phyloP scores from a whole-genome alignment of 768 basidiomycete species.

The Russula sp. region DNA sequence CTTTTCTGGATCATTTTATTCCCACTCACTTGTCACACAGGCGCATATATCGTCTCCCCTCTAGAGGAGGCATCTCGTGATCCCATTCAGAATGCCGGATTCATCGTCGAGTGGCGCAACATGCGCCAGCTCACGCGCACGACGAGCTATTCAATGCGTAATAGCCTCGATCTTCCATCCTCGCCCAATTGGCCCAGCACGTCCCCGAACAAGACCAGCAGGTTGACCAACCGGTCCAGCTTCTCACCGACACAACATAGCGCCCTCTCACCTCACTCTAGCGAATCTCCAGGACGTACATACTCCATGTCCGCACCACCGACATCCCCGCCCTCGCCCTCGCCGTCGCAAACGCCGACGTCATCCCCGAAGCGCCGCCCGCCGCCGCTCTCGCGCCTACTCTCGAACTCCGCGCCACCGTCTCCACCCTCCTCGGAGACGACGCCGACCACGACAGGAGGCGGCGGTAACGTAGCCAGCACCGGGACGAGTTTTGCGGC shows the following conservation, averaged over 20 bases:
- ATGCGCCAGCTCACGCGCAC: slow-evolving; percentile 67
- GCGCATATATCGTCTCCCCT: slow-evolving; percentile 93
- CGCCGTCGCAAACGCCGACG: slow-evolving; percentile 12
- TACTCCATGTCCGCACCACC: neutral
- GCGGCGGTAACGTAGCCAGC: slow-evolving; percentile 28
- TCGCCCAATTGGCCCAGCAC: neutral
- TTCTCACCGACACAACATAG: neutral
- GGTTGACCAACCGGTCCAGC: neutral
- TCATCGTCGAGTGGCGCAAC: slow-evolving; percentile 74
- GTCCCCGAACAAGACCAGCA: neutral
- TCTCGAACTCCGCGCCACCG: slow-evolving; percentile 36
- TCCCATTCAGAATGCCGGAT: slow-evolving; percentile 82
- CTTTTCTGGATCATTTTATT: neutral
- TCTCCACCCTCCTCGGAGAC: slow-evolving; percentile 26
- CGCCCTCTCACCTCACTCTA: slow-evolving; percentile 1
- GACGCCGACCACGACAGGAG: neutral
- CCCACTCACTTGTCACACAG: slow-evolving; percentile 34
- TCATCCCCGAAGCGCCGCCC: slow-evolving; percentile 9
- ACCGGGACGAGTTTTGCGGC: slow-evolving; percentile 54
- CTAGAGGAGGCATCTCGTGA: slow-evolving; percentile 90
- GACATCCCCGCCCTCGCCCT: neutral
- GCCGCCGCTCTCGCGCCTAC: slow-evolving; percentile 23
- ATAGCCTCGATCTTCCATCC: slow-evolving; percentile 41
- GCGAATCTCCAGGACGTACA: neutral
- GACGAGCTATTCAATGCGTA: slow-evolving; percentile 82